These are phyloP conservation scores for Candida sp. DNA, from an alignment of 1,139 yeast species.

Conservation along the genomic window DNA sequence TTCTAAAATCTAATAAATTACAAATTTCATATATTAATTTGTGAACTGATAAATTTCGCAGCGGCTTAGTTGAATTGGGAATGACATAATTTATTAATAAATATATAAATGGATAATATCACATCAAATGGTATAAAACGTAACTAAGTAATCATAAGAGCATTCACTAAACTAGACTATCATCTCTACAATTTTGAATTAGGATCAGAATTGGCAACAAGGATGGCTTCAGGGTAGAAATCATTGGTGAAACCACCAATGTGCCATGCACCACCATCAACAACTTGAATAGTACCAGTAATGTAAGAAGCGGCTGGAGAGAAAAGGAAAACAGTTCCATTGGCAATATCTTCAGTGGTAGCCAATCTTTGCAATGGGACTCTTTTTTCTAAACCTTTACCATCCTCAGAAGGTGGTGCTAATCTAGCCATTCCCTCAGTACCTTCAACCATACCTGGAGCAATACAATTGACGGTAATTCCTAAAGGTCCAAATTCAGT, in stretches of 20 bases:
- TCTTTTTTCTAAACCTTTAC: slow-evolving; percentile 25
- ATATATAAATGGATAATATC: no score
- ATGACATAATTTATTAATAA: no score
- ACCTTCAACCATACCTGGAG: slow-evolving; percentile 84
- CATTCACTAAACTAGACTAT: no score
- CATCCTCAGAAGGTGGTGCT: slow-evolving; percentile 25
- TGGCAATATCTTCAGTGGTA: slow-evolving; percentile 75
- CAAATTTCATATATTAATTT: no score
- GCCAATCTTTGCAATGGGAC: slow-evolving; percentile 84
- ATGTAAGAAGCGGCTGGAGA: slow-evolving; percentile 79
- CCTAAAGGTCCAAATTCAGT: slow-evolving; percentile 93
- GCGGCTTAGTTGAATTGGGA: no score
- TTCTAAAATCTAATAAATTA: background rate
- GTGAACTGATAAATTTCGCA: no score
- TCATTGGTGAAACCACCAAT: slow-evolving; percentile 44
- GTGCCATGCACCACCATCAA: slow-evolving; percentile 94
- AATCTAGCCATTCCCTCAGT: slow-evolving; percentile 82
- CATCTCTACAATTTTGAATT: slow-evolving; percentile 12
- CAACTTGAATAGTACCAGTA: slow-evolving; percentile 75
- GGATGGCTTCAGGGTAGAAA: slow-evolving; percentile 32
- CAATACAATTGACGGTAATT: slow-evolving; percentile 76
- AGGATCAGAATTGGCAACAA: slow-evolving; percentile 20
- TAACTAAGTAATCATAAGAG: no score
- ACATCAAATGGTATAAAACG: no score
- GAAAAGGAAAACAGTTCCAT: slow-evolving; percentile 79